Conservation (phyloP, 208 protist species). For the Porcisia deanei region DNA sequence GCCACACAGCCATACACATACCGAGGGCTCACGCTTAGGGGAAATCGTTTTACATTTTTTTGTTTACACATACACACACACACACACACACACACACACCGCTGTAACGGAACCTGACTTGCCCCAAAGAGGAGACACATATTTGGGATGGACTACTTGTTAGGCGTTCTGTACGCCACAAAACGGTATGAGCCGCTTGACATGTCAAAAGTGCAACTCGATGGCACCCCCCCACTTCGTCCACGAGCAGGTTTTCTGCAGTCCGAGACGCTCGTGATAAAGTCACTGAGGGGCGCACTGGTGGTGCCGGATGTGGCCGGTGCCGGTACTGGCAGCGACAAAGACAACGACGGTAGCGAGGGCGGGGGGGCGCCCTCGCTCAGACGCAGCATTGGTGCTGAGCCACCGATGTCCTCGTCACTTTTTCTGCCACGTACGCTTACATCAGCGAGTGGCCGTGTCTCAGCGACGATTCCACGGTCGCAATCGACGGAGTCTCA, state of each 20-base stretch:
- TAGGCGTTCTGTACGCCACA: slow-evolving; percentile 42
- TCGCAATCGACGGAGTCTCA: not conserved
- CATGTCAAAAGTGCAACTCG: not conserved
- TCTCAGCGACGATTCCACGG: not conserved
- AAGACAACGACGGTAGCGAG: not conserved
- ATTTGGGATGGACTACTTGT: slow-evolving; percentile 40
- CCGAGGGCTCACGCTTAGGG: too few species aligned
- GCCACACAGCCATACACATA: too few species aligned
- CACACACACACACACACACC: not conserved
- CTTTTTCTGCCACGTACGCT: not conserved
- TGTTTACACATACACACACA: too few species aligned
- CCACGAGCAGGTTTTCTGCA: not conserved
- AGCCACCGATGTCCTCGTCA: not conserved
- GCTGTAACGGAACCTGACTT: not conserved
- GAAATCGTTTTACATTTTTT: too few species aligned
- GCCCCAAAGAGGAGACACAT: not conserved
- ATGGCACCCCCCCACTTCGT: not conserved
- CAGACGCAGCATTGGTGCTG: not conserved
- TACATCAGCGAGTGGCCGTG: not conserved
- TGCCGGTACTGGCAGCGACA: not conserved
- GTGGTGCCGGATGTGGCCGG: not conserved
- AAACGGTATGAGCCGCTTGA: slow-evolving; percentile 43
- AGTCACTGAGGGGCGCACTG: not conserved
- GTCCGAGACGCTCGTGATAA: not conserved
- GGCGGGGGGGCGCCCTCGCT: slow-evolving; percentile 2